Conservation (phyloP, 257 asterid species). For the Gynochthodes officinalis region DNA sequence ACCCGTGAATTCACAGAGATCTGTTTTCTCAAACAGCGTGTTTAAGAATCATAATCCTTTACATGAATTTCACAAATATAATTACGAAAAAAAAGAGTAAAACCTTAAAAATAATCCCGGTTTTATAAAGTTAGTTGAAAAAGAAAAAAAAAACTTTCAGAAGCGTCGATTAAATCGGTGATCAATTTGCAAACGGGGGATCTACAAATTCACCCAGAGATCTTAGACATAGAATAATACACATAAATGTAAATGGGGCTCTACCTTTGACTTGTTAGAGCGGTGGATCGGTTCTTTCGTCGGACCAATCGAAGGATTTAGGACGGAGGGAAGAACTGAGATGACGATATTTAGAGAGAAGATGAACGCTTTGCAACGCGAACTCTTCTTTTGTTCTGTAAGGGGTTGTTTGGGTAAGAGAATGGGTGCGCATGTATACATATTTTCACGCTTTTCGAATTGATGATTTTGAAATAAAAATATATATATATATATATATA, state of each 20-base stretch:
- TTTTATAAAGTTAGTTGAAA: not conserved
- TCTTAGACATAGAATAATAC: not conserved
- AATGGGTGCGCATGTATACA: too few relatives aligned
- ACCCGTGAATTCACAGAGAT: not conserved
- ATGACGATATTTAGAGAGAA: not conserved
- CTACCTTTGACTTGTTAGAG: conserved; percentile 5
- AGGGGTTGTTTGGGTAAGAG: too few relatives aligned
- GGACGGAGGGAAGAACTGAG: conserved; percentile 4
- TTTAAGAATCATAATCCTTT: not conserved
- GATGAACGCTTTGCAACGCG: not conserved
- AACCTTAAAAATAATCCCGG: not conserved
- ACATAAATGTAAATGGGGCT: not conserved
- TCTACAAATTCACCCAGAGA: conserved; percentile 5
- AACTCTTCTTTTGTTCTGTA: not conserved
- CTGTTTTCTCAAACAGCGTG: not conserved
- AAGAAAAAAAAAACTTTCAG: not conserved
- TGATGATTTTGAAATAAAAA: too few relatives aligned
- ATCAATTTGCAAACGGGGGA: not conserved
- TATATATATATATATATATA: too few relatives aligned
- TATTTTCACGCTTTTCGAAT: too few relatives aligned
- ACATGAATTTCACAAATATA: not conserved
- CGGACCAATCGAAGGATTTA: not conserved
- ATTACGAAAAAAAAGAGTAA: not conserved
- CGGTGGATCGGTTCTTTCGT: not conserved
- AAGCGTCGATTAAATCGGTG: not conserved